Percentiles rank a stretch among this genome's conserved stretches.
phyloP scores from a whole-genome alignment of 1,284 basidiomycete genomes.

The Hemileia vastatrix region DNA sequence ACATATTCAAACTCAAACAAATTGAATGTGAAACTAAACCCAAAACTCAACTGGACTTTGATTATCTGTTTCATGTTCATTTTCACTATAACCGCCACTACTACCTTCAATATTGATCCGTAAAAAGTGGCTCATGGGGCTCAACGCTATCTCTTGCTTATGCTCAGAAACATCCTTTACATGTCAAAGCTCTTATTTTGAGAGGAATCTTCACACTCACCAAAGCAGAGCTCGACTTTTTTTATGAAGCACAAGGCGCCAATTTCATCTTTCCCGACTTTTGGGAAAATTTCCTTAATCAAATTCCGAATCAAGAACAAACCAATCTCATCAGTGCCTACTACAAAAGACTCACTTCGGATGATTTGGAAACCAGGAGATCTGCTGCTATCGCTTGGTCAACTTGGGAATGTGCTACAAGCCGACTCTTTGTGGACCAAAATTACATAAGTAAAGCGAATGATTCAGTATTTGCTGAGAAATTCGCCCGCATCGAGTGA shows the following conservation, averaged over 20 bases:
- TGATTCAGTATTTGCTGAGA: slow-evolving; percentile 19
- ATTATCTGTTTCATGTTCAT: neutral
- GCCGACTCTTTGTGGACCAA: slow-evolving; percentile 35
- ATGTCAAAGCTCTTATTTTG: slow-evolving; percentile 69
- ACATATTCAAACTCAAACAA: no score
- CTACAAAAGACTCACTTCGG: slow-evolving; percentile 37
- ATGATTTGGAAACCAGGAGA: slow-evolving; percentile 28
- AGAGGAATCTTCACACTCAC: slow-evolving; percentile 77
- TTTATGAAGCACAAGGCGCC: slow-evolving; percentile 61
- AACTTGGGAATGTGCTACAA: slow-evolving; percentile 40
- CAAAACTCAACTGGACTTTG: neutral
- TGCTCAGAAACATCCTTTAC: slow-evolving; percentile 71
- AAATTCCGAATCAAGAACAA: slow-evolving; percentile 37
- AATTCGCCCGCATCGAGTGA: slow-evolving; percentile 23
- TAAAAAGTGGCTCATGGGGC: slow-evolving; percentile 52
- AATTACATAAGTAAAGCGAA: slow-evolving; percentile 28
- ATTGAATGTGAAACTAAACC: no score
- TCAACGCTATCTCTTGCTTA: slow-evolving; percentile 82
- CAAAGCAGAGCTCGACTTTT: slow-evolving; percentile 67
- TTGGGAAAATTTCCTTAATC: slow-evolving; percentile 27
- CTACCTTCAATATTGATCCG: slow-evolving; percentile 5
- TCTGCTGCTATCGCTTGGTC: slow-evolving; percentile 39
- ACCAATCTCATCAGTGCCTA: slow-evolving; percentile 40
- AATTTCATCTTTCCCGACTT: slow-evolving; percentile 62
- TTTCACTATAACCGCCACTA: neutral